Conservation (phyloP, 2,329 filamentous ascomycete genomes). For the Bipolaris cookei region DNA sequence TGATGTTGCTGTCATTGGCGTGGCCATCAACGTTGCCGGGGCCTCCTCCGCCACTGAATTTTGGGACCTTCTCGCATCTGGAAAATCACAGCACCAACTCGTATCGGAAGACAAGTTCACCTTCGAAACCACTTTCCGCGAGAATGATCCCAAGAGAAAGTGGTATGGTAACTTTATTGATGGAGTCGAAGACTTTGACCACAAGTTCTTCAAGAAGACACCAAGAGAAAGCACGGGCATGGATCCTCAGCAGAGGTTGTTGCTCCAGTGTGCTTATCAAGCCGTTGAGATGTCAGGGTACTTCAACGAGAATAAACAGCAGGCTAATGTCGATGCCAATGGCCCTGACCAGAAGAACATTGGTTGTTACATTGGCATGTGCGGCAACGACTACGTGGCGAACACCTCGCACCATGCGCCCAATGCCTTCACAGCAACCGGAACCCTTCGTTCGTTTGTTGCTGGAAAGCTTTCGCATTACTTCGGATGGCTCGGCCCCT, state of each 20-base stretch:
- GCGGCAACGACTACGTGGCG: neutral
- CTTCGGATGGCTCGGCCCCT: neutral
- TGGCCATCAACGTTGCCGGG: conserved; percentile 23
- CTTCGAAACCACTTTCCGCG: conserved; percentile 4
- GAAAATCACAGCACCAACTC: conserved; percentile 9
- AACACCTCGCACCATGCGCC: neutral
- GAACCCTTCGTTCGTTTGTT: neutral
- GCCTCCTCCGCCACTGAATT: conserved; percentile 19
- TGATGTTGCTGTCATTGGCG: conserved; percentile 27
- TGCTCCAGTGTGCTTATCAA: neutral
- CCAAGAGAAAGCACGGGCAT: neutral
- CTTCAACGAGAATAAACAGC: neutral
- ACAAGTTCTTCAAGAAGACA: neutral
- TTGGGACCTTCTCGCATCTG: conserved; percentile 18
- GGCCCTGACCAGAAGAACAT: neutral
- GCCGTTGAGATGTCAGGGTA: neutral
- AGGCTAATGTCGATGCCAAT: neutral
- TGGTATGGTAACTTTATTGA: conserved; percentile 12
- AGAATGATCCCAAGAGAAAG: conserved; percentile 5
- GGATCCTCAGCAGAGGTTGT: neutral
- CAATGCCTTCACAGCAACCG: neutral
- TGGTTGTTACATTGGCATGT: neutral
- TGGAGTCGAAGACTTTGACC: neutral
- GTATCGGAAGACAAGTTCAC: conserved; percentile 9
- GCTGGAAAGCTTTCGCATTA: neutral